Conservation (phyloP, 495 filamentous ascomycete genomes). For the Xylaria intraflava region DNA sequence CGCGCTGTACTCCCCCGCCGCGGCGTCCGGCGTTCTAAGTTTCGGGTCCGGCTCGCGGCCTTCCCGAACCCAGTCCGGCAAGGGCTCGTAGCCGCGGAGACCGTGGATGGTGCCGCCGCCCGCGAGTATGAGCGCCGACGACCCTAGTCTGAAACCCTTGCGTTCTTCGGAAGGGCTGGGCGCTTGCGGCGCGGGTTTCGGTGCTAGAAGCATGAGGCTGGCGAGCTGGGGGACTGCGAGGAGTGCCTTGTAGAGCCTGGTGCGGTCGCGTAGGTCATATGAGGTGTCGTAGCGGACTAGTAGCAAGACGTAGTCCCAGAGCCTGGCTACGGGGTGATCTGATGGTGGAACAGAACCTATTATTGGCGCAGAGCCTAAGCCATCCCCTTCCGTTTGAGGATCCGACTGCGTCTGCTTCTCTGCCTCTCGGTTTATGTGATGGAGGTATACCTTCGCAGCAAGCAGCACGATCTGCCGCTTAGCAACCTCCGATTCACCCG, state of each 20-base stretch:
- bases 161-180: constrained; percentile 78
- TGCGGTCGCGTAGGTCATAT: constrained; percentile 88
- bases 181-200: constrained; percentile 84
- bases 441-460: constrained; percentile 90
- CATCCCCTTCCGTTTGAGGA: constrained; percentile 11
- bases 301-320: constrained; percentile 80
- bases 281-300: constrained; percentile 87
- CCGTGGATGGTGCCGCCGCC: constrained; percentile 64
- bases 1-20: constrained; percentile 29
- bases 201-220: constrained; percentile 80
- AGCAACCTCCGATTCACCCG: constrained; percentile 72
- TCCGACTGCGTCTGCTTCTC: constrained; percentile 18
- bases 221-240: constrained; percentile 79
- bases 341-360: constrained; percentile 35
- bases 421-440: constrained; percentile 63
- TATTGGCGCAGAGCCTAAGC: constrained; percentile 17
- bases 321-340: constrained; percentile 60
- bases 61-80: constrained; percentile 78
- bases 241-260: constrained; percentile 78
- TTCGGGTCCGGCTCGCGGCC: constrained; percentile 73
- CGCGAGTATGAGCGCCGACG: constrained; percentile 76
- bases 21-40: constrained; percentile 51
- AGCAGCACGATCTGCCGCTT: constrained; percentile 89
- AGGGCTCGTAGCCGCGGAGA: constrained; percentile 63
- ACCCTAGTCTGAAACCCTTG: constrained; percentile 70